Base-by-base conservation (phyloP, 2,329 filamentous ascomycete genomes). In the Arthrocladium fulminans region DNA sequence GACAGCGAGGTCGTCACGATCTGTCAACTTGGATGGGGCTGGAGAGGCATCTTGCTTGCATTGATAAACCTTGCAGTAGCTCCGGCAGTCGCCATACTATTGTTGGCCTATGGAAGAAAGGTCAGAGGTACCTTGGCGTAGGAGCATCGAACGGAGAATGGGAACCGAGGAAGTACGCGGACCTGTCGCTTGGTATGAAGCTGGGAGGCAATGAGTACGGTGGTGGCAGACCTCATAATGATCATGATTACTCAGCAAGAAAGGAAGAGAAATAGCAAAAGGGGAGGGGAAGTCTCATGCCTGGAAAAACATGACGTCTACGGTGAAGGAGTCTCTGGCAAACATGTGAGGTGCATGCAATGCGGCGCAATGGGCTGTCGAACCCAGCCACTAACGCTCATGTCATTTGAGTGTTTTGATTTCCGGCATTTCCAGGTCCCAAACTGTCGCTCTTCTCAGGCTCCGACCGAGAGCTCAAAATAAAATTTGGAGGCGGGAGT, bases 11-110 rank as follows among this genome's bases (percentile, higher is more conserved):
- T 30, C 44, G 8, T n/a, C 23, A 34, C 30, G 22, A 47, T 47
- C 10, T 24, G 25, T 8, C 7, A 13, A 27, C 44, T 47, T 5
- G 44, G 44, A 6, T 47, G 44, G 44, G 44, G 44, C 4, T 47
- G 44, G 30, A 47, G 27, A 8, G 22, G 32, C 32, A 38, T 34
- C 15, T 47, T 47, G 22, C 44, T 47, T 7, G 44, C 44, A 2
- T 13, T 47, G 44, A 2, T 47, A 3, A 47, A 47, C 20, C 15
- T 47, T 24, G 17, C 23, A n/a, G 30, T 47, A 12, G 44, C 32
- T 10, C 23, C 24, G 19, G 20, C 23, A n/a, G n/a, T 47, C 5
- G 23, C 20, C 17, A 19, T 25, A 9, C 10, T 38, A 8, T 15
- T 47, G 12, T 29, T 47, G 9, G 15, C 19, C 3, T 23, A 39